Conservation (phyloP, 108 stramenopile species). For the Stephanodiscus triporus region DNA sequence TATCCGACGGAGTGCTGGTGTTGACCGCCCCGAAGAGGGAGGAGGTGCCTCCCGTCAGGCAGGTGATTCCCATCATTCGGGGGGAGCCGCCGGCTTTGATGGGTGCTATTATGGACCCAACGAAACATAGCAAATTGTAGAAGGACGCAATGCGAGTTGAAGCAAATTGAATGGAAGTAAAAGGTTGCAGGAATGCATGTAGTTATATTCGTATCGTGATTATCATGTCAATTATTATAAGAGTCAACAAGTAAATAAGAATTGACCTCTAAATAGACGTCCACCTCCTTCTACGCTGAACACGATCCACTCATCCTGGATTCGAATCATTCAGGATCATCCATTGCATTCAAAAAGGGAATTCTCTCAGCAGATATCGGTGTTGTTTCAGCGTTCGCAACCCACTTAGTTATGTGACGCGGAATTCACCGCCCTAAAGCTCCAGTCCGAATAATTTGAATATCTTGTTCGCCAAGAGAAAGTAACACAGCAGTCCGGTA, state of each 20-base stretch:
- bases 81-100: constrained; percentile 42
- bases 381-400: neutral
- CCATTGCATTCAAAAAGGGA: neutral
- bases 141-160: neutral
- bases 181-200: no score
- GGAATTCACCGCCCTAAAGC: constrained; percentile 46
- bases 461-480: constrained; percentile 82
- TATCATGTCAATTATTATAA: no score
- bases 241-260: no score
- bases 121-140: neutral
- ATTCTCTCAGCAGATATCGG: neutral
- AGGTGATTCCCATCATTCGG: constrained; percentile 23
- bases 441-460: constrained; percentile 78
- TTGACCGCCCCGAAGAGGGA: no score
- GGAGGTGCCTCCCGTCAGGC: constrained; percentile 22
- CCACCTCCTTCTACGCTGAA: no score
- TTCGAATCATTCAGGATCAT: no score
- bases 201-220: no score
- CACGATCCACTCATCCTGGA: neutral
- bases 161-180: neutral
- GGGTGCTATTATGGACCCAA: constrained; percentile 13
- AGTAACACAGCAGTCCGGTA: constrained; percentile 81
- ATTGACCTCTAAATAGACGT: no score
- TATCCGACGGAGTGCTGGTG: no score
- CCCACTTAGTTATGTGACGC: no score